Conservation (phyloP, 306 rosid species). For the Boehmeria nivea region DNA sequence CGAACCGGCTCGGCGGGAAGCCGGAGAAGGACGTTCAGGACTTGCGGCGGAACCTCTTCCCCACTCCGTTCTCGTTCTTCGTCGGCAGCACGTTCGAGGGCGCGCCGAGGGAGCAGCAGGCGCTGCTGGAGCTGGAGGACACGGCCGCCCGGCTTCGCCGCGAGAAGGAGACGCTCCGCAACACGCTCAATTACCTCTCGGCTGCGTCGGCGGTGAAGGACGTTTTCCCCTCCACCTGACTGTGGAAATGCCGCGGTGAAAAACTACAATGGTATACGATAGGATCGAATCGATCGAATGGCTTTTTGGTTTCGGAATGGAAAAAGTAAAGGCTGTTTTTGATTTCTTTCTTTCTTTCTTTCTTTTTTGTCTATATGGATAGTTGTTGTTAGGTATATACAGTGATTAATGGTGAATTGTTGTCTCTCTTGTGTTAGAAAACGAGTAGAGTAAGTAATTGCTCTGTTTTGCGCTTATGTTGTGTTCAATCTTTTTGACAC, state of each 20-base stretch:
- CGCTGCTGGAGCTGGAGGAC: slow-evolving; percentile 89
- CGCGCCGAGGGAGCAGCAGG: slow-evolving; percentile 97
- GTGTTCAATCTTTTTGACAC: too few relatives aligned
- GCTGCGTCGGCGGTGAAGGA: slow-evolving; percentile 98
- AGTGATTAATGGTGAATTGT: background rate
- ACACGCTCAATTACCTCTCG: slow-evolving; percentile 86
- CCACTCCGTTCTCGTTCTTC: slow-evolving; percentile 92
- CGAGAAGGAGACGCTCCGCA: slow-evolving; percentile 88
- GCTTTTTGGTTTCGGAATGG: too few relatives aligned
- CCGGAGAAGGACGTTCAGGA: slow-evolving; percentile 94
- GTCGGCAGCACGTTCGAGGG: slow-evolving; percentile 98
- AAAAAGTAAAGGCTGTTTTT: too few relatives aligned
- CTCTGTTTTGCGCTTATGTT: too few relatives aligned
- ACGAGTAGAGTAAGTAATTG: too few relatives aligned
- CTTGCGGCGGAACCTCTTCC: slow-evolving; percentile 76
- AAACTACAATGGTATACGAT: background rate
- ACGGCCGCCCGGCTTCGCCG: slow-evolving; percentile 71
- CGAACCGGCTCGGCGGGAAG: slow-evolving; percentile 84
- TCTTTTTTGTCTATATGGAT: background rate
- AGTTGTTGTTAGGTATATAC: background rate
- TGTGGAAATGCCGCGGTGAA: background rate
- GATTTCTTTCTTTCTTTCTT: background rate
- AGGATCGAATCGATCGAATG: too few relatives aligned
- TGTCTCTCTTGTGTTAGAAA: background rate
- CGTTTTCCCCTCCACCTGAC: slow-evolving; percentile 67